Conservation (phyloP, 2,329 filamentous ascomycete species). For the Cadophora malorum region DNA sequence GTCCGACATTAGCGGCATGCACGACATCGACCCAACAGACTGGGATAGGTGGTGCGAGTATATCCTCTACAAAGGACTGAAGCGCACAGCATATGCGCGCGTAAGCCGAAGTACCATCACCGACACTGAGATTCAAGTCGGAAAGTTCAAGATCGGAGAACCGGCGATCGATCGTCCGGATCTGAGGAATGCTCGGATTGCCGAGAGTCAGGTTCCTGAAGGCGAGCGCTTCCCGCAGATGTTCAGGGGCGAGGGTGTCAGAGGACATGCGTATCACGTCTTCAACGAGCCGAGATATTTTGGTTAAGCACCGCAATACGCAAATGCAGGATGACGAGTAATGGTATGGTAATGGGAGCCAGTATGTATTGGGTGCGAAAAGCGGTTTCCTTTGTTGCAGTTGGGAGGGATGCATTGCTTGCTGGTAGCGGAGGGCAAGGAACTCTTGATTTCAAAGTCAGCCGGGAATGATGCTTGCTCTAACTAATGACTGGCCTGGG, state of each 20-base stretch:
- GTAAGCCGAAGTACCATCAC: slow-evolving; percentile 91
- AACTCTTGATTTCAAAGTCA: neutral
- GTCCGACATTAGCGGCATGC: slow-evolving; percentile 85
- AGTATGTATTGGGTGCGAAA: neutral
- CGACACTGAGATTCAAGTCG: slow-evolving; percentile 95
- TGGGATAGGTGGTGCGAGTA: slow-evolving; percentile 99
- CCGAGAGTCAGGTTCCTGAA: slow-evolving; percentile 76
- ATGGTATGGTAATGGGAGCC: neutral
- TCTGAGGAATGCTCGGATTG: slow-evolving; percentile 61
- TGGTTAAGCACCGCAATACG: slow-evolving; percentile 18
- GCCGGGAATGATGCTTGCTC: neutral
- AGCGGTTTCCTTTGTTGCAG: neutral
- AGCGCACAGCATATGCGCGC: slow-evolving; percentile 85
- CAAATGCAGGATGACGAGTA: neutral
- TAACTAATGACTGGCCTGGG: neutral
- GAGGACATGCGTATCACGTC: slow-evolving; percentile 92
- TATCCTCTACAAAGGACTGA: slow-evolving; percentile 90
- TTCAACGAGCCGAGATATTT: slow-evolving; percentile 89
- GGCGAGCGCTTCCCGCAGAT: slow-evolving; percentile 83
- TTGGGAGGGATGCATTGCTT: slow-evolving; percentile 1
- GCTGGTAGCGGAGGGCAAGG: neutral
- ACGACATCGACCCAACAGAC: slow-evolving; percentile 89
- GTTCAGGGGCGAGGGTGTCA: slow-evolving; percentile 84
- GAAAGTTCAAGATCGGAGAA: slow-evolving; percentile 88
- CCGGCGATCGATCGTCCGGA: slow-evolving; percentile 66